Conservation (phyloP, 2,329 filamentous ascomycete genomes). For the Diaporthe caulivora region DNA sequence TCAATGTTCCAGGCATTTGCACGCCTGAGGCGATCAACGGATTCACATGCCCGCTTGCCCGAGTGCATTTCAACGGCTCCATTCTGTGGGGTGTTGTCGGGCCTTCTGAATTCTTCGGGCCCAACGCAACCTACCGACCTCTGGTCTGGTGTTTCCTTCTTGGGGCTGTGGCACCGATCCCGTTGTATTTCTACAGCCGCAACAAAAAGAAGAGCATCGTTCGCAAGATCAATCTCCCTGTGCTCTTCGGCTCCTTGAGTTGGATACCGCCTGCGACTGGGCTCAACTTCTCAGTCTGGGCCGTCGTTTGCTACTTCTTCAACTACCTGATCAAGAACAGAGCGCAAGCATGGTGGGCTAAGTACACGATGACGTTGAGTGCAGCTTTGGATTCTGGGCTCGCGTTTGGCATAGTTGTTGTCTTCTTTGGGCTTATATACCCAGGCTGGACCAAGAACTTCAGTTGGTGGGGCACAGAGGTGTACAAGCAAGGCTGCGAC, state of each 20-base stretch:
- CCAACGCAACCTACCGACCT: conserved; percentile 78
- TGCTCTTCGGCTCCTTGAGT: conserved; percentile 83
- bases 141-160: conserved; percentile 87
- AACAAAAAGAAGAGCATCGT: conserved; percentile 72
- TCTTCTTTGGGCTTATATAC: conserved; percentile 90
- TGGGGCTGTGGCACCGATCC: conserved; percentile 79
- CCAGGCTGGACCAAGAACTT: conserved; percentile 80
- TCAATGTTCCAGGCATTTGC: conserved; percentile 81
- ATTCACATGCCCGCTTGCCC: conserved; percentile 88
- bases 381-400: conserved; percentile 86
- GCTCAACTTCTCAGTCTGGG: conserved; percentile 91
- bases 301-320: conserved; percentile 86
- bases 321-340: conserved; percentile 80
- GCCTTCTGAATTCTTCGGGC: conserved; percentile 84
- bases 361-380: conserved; percentile 91
- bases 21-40: conserved; percentile 85
- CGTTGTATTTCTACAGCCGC: conserved; percentile 78
- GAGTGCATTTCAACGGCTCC: conserved; percentile 90
- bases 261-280: conserved; percentile 92
- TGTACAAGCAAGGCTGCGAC: conserved; percentile 87
- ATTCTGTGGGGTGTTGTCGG: conserved; percentile 93
- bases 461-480: conserved; percentile 89
- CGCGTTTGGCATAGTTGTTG: conserved; percentile 84
- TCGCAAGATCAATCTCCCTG: conserved; percentile 83
- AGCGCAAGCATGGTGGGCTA: conserved; percentile 84